Conservation (phyloP, 192 early-diverging fungal species). For the Backusella sp. region DNA sequence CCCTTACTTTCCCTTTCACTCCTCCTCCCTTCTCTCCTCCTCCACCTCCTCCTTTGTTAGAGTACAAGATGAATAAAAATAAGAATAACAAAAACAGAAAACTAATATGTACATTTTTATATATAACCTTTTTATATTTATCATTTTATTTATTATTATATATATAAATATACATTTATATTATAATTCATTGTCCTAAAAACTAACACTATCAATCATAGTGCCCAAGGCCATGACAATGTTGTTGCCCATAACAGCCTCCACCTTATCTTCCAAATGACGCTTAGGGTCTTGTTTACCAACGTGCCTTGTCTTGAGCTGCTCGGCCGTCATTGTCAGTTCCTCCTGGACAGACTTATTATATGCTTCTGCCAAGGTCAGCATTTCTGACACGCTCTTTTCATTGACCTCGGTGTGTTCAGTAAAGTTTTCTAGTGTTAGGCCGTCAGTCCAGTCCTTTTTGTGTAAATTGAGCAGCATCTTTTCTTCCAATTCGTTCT, state of each 20-base stretch:
- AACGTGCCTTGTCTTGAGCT: constrained; percentile 98
- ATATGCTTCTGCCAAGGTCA: constrained; percentile 86
- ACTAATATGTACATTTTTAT: constrained; percentile 8
- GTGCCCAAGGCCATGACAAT: constrained; percentile 95
- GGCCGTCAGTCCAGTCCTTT: constrained; percentile 98
- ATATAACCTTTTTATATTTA: background rate
- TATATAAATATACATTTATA: background rate
- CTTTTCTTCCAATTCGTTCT: constrained; percentile 99
- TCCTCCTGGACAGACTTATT: constrained; percentile 99
- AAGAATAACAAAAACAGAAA: background rate
- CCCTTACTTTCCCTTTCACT: background rate
- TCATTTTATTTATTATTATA: background rate
- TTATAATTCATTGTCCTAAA: constrained; percentile 32
- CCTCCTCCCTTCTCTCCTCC: background rate
- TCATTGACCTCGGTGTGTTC: constrained; percentile 84
- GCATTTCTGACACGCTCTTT: constrained; percentile 82
- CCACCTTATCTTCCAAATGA: constrained; percentile 93
- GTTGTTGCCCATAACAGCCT: constrained; percentile 91
- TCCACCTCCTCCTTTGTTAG: background rate
- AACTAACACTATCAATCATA: constrained; percentile 80
- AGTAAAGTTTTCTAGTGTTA: constrained; percentile 80
- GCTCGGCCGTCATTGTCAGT: constrained; percentile 86
- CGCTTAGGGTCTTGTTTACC: constrained; percentile 99
- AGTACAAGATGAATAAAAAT: background rate
- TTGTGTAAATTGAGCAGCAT: constrained; percentile 99